These are phyloP conservation scores for Podospora pseudocomata DNA, from an alignment of 495 filamentous ascomycete genomes.

Conservation along the genomic window DNA sequence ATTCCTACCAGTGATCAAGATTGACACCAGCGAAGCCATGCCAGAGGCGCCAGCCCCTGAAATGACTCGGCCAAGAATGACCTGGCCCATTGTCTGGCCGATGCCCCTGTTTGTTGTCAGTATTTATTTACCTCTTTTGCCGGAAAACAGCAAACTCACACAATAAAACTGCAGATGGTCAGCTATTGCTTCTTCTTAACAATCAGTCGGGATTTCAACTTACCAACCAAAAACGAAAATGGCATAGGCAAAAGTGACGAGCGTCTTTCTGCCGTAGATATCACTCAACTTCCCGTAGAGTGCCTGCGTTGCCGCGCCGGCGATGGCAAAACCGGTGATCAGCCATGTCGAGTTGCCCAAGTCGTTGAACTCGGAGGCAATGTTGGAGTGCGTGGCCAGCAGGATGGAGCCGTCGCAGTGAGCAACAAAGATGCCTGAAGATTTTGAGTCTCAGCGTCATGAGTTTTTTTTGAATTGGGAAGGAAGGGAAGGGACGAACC, in stretches of 20 bases:
- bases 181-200: not conserved
- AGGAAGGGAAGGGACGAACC: constrained; percentile 14
- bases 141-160: constrained; percentile 28
- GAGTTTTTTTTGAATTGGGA: not conserved
- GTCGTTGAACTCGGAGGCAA: constrained; percentile 64
- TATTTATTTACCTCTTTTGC: not conserved
- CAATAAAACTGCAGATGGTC: constrained; percentile 21
- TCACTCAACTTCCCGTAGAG: constrained; percentile 48
- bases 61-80: constrained; percentile 55
- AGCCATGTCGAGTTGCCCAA: constrained; percentile 62
- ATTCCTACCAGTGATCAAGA: constrained; percentile 50
- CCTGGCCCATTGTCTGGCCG: constrained; percentile 48
- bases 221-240: constrained; percentile 46
- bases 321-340: constrained; percentile 61
- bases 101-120: constrained; percentile 41
- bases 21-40: constrained; percentile 52
- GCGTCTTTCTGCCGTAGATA: constrained; percentile 45
- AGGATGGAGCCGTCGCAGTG: constrained; percentile 61
- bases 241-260: constrained; percentile 41
- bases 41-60: constrained; percentile 60
- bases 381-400: constrained; percentile 57
- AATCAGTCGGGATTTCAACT: constrained; percentile 14
- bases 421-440: constrained; percentile 59
- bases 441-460: not conserved
- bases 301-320: constrained; percentile 57